These are phyloP conservation scores for Chrysochromulina parva DNA, from an alignment of 78 protist species.

Conservation along the genomic window DNA sequence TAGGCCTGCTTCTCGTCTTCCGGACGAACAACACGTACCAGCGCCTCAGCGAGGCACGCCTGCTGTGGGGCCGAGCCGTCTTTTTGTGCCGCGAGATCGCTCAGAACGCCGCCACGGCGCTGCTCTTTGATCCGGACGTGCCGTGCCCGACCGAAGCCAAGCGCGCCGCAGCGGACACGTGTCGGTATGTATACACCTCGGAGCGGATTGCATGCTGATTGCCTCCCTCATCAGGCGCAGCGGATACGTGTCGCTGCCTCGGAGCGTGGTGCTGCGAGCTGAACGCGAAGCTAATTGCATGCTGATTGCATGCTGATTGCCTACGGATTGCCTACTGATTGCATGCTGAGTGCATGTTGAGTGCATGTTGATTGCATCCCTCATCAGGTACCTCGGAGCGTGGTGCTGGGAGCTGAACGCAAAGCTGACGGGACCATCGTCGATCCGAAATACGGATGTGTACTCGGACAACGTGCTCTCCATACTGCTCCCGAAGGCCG, in stretches of 20 bases:
- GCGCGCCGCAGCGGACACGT: too few relatives aligned
- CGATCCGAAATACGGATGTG: background rate
- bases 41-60: background rate
- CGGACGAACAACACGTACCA: conserved; percentile 4
- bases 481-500: background rate
- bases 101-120: background rate
- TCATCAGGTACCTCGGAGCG: background rate
- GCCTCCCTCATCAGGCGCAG: background rate
- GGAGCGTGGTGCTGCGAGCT: background rate
- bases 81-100: background rate
- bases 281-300: background rate
- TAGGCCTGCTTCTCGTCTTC: background rate
- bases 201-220: too few relatives aligned
- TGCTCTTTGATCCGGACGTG: too few relatives aligned
- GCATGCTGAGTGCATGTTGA: too few relatives aligned
- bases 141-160: background rate
- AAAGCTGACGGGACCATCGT: background rate
- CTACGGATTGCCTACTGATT: too few relatives aligned
- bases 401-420: background rate
- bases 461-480: background rate
- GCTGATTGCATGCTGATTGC: too few relatives aligned
- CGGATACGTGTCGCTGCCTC: background rate
- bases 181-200: too few relatives aligned
- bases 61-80: background rate
- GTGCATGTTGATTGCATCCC: background rate